Percentiles rank a stretch among this genome's conserved stretches.
Evolutionary conservation across 2,329 filamentous ascomycete species (phyloP).

Genomic region (Trichoderma simmonsii): DNA sequence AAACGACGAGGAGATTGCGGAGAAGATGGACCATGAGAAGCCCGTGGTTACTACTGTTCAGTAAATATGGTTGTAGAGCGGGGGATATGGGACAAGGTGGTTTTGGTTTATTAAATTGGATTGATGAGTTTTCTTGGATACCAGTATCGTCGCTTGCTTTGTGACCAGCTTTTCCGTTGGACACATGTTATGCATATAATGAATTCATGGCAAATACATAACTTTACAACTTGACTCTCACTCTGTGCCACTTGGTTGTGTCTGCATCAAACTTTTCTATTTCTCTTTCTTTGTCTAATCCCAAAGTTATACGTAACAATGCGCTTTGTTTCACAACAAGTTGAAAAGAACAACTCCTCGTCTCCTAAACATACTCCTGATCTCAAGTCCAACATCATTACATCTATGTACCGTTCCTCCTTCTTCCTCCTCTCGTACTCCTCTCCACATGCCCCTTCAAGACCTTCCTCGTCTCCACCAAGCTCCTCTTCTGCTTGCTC

Average conservation of each 20-base stretch:
- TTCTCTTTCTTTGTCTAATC: neutral
- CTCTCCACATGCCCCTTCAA: conserved; percentile 78
- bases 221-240: neutral
- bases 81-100: neutral
- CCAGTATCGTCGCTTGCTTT: neutral
- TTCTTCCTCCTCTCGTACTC: conserved; percentile 77
- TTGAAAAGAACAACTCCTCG: neutral
- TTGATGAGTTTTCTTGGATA: conserved; percentile 3
- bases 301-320: neutral
- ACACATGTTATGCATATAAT: conserved; percentile 6
- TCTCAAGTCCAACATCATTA: neutral
- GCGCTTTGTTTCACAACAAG: neutral
- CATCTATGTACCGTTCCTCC: conserved; percentile 56
- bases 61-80: neutral
- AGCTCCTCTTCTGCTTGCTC: conserved; percentile 89
- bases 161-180: neutral
- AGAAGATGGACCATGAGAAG: conserved; percentile 16
- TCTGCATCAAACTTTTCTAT: neutral
- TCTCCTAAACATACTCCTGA: neutral
- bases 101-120: neutral
- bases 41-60: conserved; percentile 4
- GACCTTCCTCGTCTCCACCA: conserved; percentile 79
- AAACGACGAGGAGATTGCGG: conserved; percentile 30
- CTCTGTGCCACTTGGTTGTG: neutral
- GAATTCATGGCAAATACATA: conserved; percentile 7